Conservation (phyloP, 2,329 filamentous ascomycete genomes). For the Pestalotiopsis sp. region DNA sequence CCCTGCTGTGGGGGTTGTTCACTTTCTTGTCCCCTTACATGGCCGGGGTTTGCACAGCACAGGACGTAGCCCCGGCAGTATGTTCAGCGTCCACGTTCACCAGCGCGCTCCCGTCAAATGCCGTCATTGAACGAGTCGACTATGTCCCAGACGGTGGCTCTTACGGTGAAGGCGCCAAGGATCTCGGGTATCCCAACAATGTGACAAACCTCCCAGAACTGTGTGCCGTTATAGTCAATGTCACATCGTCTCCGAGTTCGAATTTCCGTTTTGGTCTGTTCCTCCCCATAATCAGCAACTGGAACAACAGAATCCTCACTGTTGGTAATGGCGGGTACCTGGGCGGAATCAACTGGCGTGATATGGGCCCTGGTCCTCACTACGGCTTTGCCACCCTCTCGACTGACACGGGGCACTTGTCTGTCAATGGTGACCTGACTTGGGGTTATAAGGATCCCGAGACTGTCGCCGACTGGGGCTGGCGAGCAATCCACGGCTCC, state of each 20-base stretch:
- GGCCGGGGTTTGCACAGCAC: background rate
- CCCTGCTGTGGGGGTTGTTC: slow-evolving; percentile 7
- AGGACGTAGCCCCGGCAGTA: background rate
- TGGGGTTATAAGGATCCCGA: slow-evolving; percentile 36
- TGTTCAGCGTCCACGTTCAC: slow-evolving; percentile 8
- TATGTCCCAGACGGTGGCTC: slow-evolving; percentile 1
- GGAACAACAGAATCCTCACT: slow-evolving; percentile 29
- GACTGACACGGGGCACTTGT: slow-evolving; percentile 39
- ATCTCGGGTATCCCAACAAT: slow-evolving; percentile 30
- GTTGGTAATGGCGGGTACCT: slow-evolving; percentile 30
- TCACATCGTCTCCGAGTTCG: slow-evolving; percentile 21
- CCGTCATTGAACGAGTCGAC: slow-evolving; percentile 11
- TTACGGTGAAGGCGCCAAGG: slow-evolving; percentile 9
- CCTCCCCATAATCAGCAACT: slow-evolving; percentile 24
- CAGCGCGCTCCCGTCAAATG: background rate
- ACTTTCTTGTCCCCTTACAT: slow-evolving; percentile 1
- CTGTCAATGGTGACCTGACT: slow-evolving; percentile 26
- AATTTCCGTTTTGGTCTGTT: slow-evolving; percentile 34
- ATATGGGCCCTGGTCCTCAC: slow-evolving; percentile 25
- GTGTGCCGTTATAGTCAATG: slow-evolving; percentile 30
- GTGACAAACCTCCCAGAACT: slow-evolving; percentile 26
- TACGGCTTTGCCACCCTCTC: slow-evolving; percentile 36
- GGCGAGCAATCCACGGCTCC: slow-evolving; percentile 43
- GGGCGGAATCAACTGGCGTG: slow-evolving; percentile 35
- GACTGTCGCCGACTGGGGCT: slow-evolving; percentile 34